Conservation (phyloP, 371 early-diverging fungal genomes). For the Phascolomyces articulosus region DNA sequence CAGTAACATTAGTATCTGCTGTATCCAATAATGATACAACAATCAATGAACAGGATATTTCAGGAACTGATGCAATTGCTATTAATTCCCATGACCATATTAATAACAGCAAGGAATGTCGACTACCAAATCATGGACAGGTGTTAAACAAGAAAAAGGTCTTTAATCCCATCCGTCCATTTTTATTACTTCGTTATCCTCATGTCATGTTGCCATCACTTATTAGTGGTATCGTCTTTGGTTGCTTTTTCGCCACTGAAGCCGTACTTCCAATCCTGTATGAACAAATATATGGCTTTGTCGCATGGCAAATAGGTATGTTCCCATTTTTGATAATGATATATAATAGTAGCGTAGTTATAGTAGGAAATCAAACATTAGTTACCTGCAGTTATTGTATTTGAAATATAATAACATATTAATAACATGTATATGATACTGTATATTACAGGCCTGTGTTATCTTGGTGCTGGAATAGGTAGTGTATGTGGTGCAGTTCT, state of each 20-base stretch:
- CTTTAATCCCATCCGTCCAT: slow-evolving; percentile 32
- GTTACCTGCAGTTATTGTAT: too few relatives aligned
- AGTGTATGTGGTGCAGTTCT: slow-evolving; percentile 36
- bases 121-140: not conserved
- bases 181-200: slow-evolving; percentile 45
- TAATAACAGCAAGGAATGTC: too few relatives aligned
- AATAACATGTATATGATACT: too few relatives aligned
- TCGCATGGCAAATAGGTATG: slow-evolving; percentile 35
- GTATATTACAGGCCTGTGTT: slow-evolving; percentile 27
- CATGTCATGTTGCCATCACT: slow-evolving; percentile 47
- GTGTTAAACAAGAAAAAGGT: slow-evolving; percentile 7
- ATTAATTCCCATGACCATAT: too few relatives aligned
- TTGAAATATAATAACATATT: too few relatives aligned
- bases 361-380: too few relatives aligned
- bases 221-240: slow-evolving; percentile 53
- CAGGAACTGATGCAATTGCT: not conserved
- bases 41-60: not conserved
- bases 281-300: slow-evolving; percentile 31
- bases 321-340: too few relatives aligned
- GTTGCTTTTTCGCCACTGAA: slow-evolving; percentile 45
- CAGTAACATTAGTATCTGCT: not conserved
- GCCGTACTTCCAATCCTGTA: slow-evolving; percentile 39
- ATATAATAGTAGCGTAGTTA: too few relatives aligned
- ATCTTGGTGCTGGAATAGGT: slow-evolving; percentile 46
- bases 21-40: not conserved